Conservation (phyloP, 2,329 filamentous ascomycete species). For the Fusarium hostae region DNA sequence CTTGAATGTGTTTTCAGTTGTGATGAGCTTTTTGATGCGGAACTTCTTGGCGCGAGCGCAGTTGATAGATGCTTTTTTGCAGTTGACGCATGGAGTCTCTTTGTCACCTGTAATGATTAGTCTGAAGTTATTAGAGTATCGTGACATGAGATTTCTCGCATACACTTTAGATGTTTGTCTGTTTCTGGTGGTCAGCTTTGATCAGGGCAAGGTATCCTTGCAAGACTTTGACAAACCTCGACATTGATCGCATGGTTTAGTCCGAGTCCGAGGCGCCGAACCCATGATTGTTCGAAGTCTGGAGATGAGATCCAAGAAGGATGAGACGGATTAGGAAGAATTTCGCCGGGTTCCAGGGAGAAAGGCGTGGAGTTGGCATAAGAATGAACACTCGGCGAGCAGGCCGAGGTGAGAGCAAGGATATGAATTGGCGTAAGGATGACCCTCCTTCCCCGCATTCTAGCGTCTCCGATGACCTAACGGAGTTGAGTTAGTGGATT, state of each 20-base stretch:
- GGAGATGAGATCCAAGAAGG: not conserved
- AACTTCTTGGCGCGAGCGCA: not conserved
- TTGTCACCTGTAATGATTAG: accelerated
- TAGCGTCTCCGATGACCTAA: not conserved
- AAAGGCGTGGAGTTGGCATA: not conserved
- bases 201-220: not conserved
- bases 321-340: not conserved
- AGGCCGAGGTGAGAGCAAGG: not conserved
- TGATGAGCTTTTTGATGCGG: not conserved
- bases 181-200: not conserved
- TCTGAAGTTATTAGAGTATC: accelerated
- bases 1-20: not conserved
- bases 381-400: not conserved
- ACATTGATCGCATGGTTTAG: not conserved
- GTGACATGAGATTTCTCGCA: accelerated
- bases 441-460: not conserved
- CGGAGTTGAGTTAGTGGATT: not conserved
- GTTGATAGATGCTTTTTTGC: not conserved
- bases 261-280: not conserved
- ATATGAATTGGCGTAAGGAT: not conserved
- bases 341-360: not conserved
- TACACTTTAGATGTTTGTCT: not conserved
- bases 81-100: not conserved
- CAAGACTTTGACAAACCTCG: not conserved
- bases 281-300: not conserved